A percentile compares a stretch with the other conserved stretches of the same genome.
These are phyloP conservation scores for Epichloe sylvatica DNA, from an alignment of 2,329 filamentous ascomycete species.

Conservation along the genomic window DNA sequence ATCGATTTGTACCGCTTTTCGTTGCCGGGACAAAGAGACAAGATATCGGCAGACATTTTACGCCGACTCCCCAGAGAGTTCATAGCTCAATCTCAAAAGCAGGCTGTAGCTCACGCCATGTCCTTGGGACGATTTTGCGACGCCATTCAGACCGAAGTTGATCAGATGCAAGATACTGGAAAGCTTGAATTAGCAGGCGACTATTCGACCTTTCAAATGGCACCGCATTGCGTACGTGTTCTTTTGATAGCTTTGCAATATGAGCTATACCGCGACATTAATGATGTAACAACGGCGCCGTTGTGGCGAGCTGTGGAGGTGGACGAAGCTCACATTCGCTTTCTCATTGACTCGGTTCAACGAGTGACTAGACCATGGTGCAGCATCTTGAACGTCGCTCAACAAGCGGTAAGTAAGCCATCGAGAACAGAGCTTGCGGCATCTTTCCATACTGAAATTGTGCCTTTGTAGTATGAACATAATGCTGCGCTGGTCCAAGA, in stretches of 20 bases:
- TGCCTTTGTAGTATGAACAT: conserved; percentile 13
- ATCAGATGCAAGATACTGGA: conserved; percentile 12
- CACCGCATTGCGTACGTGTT: conserved; percentile 18
- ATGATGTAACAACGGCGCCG: conserved; percentile 23
- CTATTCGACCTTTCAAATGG: conserved; percentile 19
- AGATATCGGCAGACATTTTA: conserved; percentile 18
- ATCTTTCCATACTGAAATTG: not conserved
- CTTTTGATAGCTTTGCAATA: conserved; percentile 23
- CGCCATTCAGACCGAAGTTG: conserved; percentile 18
- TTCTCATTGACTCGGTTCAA: conserved; percentile 21
- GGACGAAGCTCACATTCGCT: conserved; percentile 19
- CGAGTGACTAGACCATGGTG: conserved; percentile 21
- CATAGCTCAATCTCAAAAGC: conserved; percentile 22
- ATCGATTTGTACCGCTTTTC: conserved; percentile 27
- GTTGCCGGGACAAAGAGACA: conserved; percentile 22
- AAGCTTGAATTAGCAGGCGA: conserved; percentile 17
- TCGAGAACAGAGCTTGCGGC: not conserved
- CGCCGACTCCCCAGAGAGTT: conserved; percentile 23
- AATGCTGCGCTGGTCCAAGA: conserved; percentile 18
- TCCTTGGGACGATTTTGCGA: conserved; percentile 23
- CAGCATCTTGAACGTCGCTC: conserved; percentile 14
- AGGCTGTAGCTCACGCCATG: conserved; percentile 26
- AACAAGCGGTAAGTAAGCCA: conserved; percentile 14
- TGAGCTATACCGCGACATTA: conserved; percentile 21
- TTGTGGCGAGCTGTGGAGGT: conserved; percentile 20